Percentiles rank a stretch among this genome's conserved stretches.
Conservation (phyloP, 306 rosid species). For the Quercus parvula region DNA sequence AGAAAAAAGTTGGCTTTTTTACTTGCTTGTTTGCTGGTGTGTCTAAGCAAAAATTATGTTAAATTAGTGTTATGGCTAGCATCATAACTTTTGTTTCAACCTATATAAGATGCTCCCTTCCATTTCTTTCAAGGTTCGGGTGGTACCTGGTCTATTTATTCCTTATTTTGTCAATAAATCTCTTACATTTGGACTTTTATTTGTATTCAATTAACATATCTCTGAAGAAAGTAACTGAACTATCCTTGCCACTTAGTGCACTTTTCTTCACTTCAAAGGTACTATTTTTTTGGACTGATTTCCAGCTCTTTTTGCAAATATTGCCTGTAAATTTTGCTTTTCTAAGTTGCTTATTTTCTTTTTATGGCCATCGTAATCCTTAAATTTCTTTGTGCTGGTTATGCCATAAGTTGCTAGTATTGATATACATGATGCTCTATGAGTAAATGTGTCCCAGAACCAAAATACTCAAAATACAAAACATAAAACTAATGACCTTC, state of each 20-base stretch:
- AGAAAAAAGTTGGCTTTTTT: neutral
- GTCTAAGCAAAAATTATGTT: neutral
- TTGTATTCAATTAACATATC: neutral
- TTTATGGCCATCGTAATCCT: neutral
- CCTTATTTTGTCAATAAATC: neutral
- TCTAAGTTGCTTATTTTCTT: neutral
- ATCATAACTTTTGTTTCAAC: neutral
- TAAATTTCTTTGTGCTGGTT: neutral
- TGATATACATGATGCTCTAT: neutral
- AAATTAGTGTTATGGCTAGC: neutral
- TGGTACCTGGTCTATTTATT: neutral
- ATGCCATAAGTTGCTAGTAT: neutral
- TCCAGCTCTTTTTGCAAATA: neutral
- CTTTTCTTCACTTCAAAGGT: neutral
- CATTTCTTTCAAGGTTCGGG: neutral
- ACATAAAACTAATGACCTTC: too few species aligned
- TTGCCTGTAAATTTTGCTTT: neutral
- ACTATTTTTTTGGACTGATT: neutral
- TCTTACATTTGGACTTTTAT: neutral
- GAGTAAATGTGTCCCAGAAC: neutral
- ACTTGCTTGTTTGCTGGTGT: neutral
- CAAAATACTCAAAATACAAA: too few species aligned
- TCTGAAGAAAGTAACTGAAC: neutral
- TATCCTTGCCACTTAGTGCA: neutral
- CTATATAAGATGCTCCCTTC: neutral